Evolutionary conservation across 2,329 filamentous ascomycete species (phyloP).

Genomic region (Epichloe coenophiala): DNA sequence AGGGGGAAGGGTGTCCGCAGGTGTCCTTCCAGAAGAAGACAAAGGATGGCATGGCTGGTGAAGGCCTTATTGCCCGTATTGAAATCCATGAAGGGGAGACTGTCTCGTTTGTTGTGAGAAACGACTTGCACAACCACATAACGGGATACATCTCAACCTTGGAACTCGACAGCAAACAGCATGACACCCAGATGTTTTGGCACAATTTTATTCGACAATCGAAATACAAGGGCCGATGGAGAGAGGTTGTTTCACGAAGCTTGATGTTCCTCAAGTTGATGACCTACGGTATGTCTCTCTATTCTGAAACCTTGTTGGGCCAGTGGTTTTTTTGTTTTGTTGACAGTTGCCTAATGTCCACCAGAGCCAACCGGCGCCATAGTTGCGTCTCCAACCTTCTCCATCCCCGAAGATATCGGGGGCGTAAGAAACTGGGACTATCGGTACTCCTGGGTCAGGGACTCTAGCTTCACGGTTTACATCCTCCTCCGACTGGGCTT

Average conservation of each 20-base stretch:
- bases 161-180: constrained; percentile 48
- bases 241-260: constrained; percentile 57
- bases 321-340: background rate
- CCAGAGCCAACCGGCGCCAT: constrained; percentile 64
- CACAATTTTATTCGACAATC: constrained; percentile 59
- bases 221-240: constrained; percentile 58
- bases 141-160: constrained; percentile 43
- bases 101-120: constrained; percentile 55
- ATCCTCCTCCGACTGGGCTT: constrained; percentile 66
- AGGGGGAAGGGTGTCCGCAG: constrained; percentile 29
- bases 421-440: constrained; percentile 58
- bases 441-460: constrained; percentile 65
- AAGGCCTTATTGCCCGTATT: constrained; percentile 49
- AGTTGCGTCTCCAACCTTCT: constrained; percentile 64
- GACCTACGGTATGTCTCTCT: constrained; percentile 37
- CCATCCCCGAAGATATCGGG: constrained; percentile 60
- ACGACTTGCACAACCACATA: constrained; percentile 44
- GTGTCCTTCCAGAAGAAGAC: constrained; percentile 42
- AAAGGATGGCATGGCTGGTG: constrained; percentile 39
- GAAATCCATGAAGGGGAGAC: constrained; percentile 51
- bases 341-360: background rate
- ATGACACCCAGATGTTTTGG: constrained; percentile 60
- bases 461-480: constrained; percentile 67
- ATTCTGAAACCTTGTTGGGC: background rate
- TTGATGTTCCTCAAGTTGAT: constrained; percentile 64